Conservation (phyloP, 345 rosid species). For the Orychophragmus violaceus region DNA sequence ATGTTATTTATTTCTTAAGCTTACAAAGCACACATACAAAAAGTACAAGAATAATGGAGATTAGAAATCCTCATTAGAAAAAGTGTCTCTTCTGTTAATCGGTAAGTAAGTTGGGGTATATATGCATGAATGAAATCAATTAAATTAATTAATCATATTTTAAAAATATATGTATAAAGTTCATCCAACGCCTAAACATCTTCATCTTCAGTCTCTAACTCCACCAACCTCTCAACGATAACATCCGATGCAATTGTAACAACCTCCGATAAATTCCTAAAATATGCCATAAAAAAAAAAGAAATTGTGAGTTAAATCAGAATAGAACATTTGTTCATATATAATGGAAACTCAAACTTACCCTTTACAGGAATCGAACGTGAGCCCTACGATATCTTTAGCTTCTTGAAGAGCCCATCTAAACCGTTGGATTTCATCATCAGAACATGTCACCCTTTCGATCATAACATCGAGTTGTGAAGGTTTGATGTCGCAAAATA, state of each 20-base stretch:
- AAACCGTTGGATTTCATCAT: slow-evolving; percentile 43
- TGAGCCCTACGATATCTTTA: slow-evolving; percentile 54
- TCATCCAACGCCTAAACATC: background rate
- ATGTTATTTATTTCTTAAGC: background rate
- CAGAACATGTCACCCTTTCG: slow-evolving; percentile 23
- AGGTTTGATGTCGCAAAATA: slow-evolving; percentile 69
- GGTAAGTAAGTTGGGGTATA: background rate
- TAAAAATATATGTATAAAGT: background rate
- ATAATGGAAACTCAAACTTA: slow-evolving; percentile 10
- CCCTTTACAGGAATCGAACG: slow-evolving; percentile 64
- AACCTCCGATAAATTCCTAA: slow-evolving; percentile 60
- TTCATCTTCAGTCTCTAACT: slow-evolving; percentile 40
- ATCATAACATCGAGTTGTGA: slow-evolving; percentile 48
- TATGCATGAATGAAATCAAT: slow-evolving; percentile 24
- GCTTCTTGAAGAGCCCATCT: slow-evolving; percentile 63
- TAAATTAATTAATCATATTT: slow-evolving; percentile 5
- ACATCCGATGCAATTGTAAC: slow-evolving; percentile 53
- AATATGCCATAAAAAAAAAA: background rate
- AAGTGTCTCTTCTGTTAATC: slow-evolving; percentile 4
- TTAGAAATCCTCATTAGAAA: background rate
- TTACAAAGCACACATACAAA: background rate
- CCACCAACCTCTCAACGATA: slow-evolving; percentile 47
- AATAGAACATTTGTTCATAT: background rate
- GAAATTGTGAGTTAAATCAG: background rate
- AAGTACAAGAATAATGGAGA: slow-evolving; percentile 1